A percentile compares a stretch with the other conserved stretches of the same genome.
Conservation (phyloP, 202 grass and related monocot species). For the Carex sylvatica region DNA sequence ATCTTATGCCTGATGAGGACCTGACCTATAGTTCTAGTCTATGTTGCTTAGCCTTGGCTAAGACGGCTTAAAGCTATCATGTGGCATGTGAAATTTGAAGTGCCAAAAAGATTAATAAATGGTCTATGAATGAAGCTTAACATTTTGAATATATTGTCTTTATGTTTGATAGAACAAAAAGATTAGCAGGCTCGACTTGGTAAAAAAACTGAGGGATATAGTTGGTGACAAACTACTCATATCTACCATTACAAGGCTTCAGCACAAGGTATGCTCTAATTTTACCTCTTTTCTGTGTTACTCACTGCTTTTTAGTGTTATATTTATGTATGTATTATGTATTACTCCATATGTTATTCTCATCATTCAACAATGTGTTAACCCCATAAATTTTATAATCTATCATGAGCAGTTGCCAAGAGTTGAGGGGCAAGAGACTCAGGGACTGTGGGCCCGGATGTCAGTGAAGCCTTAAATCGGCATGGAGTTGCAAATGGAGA, state of each 20-base stretch:
- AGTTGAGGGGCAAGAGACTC: conserved; percentile 31
- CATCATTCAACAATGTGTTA: background rate
- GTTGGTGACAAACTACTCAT: conserved; percentile 85
- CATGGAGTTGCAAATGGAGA: background rate
- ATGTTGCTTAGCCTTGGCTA: background rate
- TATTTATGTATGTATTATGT: background rate
- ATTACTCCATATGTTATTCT: background rate
- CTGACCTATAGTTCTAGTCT: background rate
- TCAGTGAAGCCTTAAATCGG: conserved; percentile 28
- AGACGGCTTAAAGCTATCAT: background rate
- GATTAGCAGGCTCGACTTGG: conserved; percentile 75
- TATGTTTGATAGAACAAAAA: conserved; percentile 52
- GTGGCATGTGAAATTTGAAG: background rate
- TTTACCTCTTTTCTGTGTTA: background rate
- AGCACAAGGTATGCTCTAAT: conserved; percentile 62
- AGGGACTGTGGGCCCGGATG: conserved; percentile 28
- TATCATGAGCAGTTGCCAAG: conserved; percentile 14
- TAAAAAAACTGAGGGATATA: conserved; percentile 80
- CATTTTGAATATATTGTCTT: background rate
- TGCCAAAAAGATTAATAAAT: background rate
- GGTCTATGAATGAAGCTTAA: background rate
- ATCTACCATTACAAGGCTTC: conserved; percentile 87
- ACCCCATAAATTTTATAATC: background rate
- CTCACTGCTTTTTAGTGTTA: background rate
- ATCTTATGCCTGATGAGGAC: background rate